These are phyloP conservation scores for Macrolepiota albuminosa DNA, from an alignment of 768 basidiomycete species.

Conservation along the genomic window DNA sequence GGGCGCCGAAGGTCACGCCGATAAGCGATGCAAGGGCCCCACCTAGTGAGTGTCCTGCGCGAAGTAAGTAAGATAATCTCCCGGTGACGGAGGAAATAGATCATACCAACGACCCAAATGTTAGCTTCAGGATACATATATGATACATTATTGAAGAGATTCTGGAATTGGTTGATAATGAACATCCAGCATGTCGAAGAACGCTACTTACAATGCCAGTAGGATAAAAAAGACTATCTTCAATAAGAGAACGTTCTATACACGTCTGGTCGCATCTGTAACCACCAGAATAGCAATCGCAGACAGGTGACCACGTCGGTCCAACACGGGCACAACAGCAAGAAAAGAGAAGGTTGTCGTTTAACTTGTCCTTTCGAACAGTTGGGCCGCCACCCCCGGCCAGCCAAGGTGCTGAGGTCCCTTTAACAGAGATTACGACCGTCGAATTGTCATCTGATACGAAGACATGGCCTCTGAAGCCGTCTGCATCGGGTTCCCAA, in stretches of 20 bases:
- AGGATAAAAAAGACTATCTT: slow-evolving; percentile 86
- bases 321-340: slow-evolving; percentile 97
- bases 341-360: slow-evolving; percentile 93
- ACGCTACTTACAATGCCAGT: slow-evolving; percentile 64
- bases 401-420: slow-evolving; percentile 79
- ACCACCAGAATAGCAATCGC: slow-evolving; percentile 74
- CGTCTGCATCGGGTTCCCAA: slow-evolving; percentile 88
- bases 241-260: slow-evolving; percentile 69
- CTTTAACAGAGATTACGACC: slow-evolving; percentile 86
- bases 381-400: slow-evolving; percentile 75
- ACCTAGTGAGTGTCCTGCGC: slow-evolving; percentile 68
- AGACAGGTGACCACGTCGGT: slow-evolving; percentile 91
- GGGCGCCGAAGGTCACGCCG: slow-evolving; percentile 87
- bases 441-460: slow-evolving; percentile 80
- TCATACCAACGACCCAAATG: slow-evolving; percentile 77
- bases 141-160: slow-evolving; percentile 89
- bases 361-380: slow-evolving; percentile 82
- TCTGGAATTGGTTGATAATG: slow-evolving; percentile 37
- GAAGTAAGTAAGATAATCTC: neutral
- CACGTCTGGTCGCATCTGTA: slow-evolving; percentile 80
- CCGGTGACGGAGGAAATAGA: neutral
- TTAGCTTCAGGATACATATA: slow-evolving; percentile 86
- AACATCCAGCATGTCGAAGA: neutral
- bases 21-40: slow-evolving; percentile 82
- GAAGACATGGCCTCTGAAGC: slow-evolving; percentile 89